Percentiles rank a stretch among this genome's conserved stretches.
These are phyloP conservation scores for Sordariomycetes sp. DNA, from an alignment of 2,329 filamentous ascomycete species.

Conservation along the genomic window DNA sequence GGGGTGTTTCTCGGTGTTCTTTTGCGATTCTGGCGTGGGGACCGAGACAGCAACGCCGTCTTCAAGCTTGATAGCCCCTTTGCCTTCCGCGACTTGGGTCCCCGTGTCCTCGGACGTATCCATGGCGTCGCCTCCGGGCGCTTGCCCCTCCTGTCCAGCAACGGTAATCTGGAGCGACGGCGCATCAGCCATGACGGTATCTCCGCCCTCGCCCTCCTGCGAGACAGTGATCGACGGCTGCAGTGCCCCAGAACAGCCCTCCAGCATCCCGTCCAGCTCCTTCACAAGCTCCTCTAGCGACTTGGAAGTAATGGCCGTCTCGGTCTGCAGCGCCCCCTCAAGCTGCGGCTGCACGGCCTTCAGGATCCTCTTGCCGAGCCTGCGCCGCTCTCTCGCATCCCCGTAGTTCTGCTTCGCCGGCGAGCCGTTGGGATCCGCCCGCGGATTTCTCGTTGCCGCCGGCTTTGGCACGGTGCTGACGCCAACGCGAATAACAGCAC, in stretches of 20 bases:
- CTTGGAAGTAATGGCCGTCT: constrained; percentile 68
- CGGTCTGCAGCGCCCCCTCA: constrained; percentile 65
- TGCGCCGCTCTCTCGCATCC: constrained; percentile 72
- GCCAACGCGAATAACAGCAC: constrained; percentile 38
- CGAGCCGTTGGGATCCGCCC: constrained; percentile 11
- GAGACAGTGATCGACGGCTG: constrained; percentile 15
- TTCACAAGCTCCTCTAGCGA: constrained; percentile 59
- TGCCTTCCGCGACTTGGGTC: neutral
- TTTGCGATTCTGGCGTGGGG: neutral
- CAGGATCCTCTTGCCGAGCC: constrained; percentile 80
- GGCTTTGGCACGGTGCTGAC: constrained; percentile 32
- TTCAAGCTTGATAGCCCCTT: too few species aligned
- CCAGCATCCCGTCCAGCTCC: constrained; percentile 64
- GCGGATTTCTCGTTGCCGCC: constrained; percentile 7
- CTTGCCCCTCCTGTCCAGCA: neutral
- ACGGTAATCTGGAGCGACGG: constrained; percentile 2
- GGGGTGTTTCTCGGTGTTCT: neutral
- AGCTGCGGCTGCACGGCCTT: constrained; percentile 71
- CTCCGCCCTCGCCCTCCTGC: constrained; percentile 2
- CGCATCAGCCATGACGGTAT: constrained; percentile 9
- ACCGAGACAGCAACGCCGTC: neutral
- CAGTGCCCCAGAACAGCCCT: constrained; percentile 51
- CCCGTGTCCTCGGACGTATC: neutral
- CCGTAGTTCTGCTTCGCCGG: constrained; percentile 39
- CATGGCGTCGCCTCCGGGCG: neutral